phyloP scores from a whole-genome alignment of 1,284 basidiomycete species.

The Cutaneotrichosporon sp. region DNA sequence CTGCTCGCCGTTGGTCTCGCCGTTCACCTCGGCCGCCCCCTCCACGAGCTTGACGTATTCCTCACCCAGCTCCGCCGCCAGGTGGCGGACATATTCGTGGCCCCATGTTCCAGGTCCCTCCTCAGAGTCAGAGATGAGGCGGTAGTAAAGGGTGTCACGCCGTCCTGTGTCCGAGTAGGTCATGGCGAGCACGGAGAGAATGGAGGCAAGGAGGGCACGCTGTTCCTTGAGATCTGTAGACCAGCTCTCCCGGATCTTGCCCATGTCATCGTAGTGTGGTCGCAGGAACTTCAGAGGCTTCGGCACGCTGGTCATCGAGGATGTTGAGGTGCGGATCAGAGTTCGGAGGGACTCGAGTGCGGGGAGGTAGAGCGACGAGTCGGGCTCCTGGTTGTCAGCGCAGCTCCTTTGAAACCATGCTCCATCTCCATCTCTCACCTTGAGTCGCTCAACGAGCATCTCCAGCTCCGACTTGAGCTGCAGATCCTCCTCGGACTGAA shows the following conservation, averaged over 20 bases:
- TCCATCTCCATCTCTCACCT: constrained; percentile 54
- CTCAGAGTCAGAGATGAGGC: constrained; percentile 72
- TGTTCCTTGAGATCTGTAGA: constrained; percentile 59
- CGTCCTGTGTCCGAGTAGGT: constrained; percentile 95
- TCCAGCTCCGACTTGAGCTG: constrained; percentile 94
- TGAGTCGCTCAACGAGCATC: constrained; percentile 92
- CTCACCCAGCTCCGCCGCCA: constrained; percentile 93
- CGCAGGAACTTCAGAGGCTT: constrained; percentile 98
- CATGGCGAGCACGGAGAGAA: constrained; percentile 99
- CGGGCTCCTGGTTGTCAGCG: constrained; percentile 64
- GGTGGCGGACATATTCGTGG: constrained; percentile 96
- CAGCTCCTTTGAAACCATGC: background rate
- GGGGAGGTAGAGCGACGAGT: constrained; percentile 77
- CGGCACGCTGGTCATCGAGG: constrained; percentile 99
- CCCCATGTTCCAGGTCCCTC: constrained; percentile 95
- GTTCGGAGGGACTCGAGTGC: constrained; percentile 92
- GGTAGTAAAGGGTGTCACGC: constrained; percentile 92
- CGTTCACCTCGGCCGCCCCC: constrained; percentile 46
- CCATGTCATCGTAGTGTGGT: constrained; percentile 87
- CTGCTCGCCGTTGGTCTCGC: constrained; percentile 12
- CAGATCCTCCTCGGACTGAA: constrained; percentile 87
- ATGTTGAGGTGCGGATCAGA: constrained; percentile 92
- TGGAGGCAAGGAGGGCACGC: constrained; percentile 94
- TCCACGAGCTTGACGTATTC: constrained; percentile 60
- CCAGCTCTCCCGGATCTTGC: constrained; percentile 77